phyloP scores from a whole-genome alignment of 1,139 yeast species.

The Zygosaccharomyces sapae region DNA sequence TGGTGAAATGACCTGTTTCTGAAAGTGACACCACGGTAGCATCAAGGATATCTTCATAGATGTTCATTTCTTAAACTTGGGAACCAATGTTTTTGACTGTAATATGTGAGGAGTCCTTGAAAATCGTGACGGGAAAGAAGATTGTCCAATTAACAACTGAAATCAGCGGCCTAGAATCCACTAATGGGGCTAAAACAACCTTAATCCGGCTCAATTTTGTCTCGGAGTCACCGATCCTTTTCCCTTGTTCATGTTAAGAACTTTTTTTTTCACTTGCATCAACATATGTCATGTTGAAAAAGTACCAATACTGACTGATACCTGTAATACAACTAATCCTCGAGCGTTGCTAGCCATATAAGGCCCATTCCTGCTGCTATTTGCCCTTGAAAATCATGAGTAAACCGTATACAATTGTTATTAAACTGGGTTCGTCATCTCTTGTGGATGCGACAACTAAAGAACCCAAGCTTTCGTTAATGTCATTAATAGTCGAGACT shows the following conservation, averaged over 20 bases:
- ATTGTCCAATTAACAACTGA: not conserved
- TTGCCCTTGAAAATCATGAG: conserved; percentile 9
- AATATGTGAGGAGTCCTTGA: not conserved
- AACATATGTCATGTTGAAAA: not conserved
- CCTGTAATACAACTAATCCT: not conserved
- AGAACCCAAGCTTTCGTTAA: conserved; percentile 86
- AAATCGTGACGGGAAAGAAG: not conserved
- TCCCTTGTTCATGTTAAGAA: not conserved
- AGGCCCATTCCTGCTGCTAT: not conserved
- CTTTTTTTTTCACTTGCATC: conserved; percentile 1
- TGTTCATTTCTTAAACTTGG: conserved; percentile 53
- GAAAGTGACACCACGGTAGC: conserved; percentile 72
- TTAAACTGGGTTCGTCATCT: conserved; percentile 84
- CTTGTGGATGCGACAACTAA: conserved; percentile 84
- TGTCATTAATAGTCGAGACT: conserved; percentile 88
- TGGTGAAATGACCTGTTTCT: conserved; percentile 58
- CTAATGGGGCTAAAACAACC: not conserved
- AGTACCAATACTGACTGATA: too few species aligned
- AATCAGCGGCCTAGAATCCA: not conserved
- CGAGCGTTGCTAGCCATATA: not conserved
- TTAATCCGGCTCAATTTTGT: not conserved
- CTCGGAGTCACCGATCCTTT: not conserved
- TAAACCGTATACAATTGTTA: conserved; percentile 60
- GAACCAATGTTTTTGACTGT: not conserved
- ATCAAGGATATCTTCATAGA: conserved; percentile 72